phyloP scores from a whole-genome alignment of 371 early-diverging fungal genomes.

The Umbelopsis sp. region DNA sequence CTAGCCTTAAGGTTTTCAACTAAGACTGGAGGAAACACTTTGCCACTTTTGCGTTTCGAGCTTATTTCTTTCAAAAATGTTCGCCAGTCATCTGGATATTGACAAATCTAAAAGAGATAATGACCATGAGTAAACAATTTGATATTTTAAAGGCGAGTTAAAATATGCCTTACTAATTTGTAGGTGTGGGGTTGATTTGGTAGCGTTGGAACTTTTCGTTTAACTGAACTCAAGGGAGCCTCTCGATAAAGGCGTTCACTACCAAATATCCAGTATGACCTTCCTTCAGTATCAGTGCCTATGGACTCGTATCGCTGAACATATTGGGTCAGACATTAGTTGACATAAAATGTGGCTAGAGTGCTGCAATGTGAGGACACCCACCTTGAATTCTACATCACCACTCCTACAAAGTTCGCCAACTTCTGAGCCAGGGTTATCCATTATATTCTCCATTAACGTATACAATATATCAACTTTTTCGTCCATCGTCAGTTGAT shows the following conservation, averaged over 20 bases:
- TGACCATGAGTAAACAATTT: too few relatives aligned
- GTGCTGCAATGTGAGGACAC: background rate
- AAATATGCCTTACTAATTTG: constrained; percentile 21
- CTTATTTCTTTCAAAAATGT: constrained; percentile 3
- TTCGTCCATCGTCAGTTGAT: background rate
- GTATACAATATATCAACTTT: constrained; percentile 16
- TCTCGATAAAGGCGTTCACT: constrained; percentile 29
- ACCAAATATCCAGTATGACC: constrained; percentile 34
- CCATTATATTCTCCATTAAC: constrained; percentile 18
- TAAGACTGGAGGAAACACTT: background rate
- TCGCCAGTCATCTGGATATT: constrained; percentile 25
- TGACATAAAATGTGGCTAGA: background rate
- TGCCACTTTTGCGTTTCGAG: background rate
- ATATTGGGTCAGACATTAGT: background rate
- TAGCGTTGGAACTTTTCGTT: constrained; percentile 13
- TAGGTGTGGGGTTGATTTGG: constrained; percentile 23
- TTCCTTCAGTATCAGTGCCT: constrained; percentile 27
- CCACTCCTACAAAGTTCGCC: background rate
- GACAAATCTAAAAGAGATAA: constrained; percentile 21
- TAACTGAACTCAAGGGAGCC: constrained; percentile 24
- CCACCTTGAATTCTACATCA: background rate
- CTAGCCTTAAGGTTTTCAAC: constrained; percentile 13
- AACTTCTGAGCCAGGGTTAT: constrained; percentile 13
- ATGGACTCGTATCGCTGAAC: constrained; percentile 17
- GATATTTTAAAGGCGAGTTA: too few relatives aligned